Percentiles rank a stretch among this genome's conserved stretches.
phyloP scores from a whole-genome alignment of 129 eudicot species.

The Chrysanthemum seticuspe region DNA sequence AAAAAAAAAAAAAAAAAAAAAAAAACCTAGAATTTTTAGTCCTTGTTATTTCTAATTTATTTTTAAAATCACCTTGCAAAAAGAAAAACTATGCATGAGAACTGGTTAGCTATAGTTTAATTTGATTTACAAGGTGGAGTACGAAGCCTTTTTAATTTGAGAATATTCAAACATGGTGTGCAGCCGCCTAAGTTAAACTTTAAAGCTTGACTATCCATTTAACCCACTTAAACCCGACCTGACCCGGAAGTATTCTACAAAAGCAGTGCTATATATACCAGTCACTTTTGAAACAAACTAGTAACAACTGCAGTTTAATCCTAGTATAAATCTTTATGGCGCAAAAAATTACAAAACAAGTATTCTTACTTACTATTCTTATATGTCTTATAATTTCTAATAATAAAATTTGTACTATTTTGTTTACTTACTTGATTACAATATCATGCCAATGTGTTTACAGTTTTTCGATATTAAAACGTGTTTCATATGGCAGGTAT shows the following conservation, averaged over 20 bases:
- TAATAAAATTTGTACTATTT: background rate
- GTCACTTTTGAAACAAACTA: background rate
- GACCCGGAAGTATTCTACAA: slow-evolving; percentile 16
- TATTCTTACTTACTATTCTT: slow-evolving; percentile 1
- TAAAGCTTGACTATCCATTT: background rate
- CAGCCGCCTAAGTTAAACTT: background rate
- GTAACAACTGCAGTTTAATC: too few relatives aligned
- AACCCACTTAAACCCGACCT: background rate
- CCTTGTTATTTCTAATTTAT: too few relatives aligned
- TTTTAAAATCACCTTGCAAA: too few relatives aligned
- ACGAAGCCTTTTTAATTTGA: too few relatives aligned
- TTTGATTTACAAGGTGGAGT: too few relatives aligned
- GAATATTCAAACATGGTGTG: too few relatives aligned
- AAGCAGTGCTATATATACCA: background rate
- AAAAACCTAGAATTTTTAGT: too few relatives aligned
- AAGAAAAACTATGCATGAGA: too few relatives aligned
- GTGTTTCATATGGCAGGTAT: slow-evolving; percentile 45
- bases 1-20: too few relatives aligned
- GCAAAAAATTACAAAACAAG: slow-evolving; percentile 32
- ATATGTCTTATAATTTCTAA: background rate
- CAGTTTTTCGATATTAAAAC: background rate
- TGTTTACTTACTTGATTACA: slow-evolving; percentile 1
- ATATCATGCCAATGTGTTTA: background rate
- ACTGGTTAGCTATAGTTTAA: too few relatives aligned
- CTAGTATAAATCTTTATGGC: slow-evolving; percentile 24